Percentiles rank a stretch among this genome's conserved stretches.
These are phyloP conservation scores for Collybia sp. DNA, from an alignment of 768 basidiomycete genomes.

Conservation along the genomic window DNA sequence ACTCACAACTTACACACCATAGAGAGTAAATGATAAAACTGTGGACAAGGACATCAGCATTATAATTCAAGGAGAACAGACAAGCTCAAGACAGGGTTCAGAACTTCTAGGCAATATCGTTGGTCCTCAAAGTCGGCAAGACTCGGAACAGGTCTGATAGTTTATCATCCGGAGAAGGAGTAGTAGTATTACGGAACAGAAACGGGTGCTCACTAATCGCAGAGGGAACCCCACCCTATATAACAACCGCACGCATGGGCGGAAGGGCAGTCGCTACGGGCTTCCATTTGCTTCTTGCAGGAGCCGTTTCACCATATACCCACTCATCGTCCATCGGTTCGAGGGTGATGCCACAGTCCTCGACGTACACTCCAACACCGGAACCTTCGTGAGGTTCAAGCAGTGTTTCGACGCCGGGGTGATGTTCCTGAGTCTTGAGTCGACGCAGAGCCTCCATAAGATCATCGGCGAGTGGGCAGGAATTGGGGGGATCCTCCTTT, in stretches of 20 bases:
- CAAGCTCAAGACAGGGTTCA: constrained; percentile 3
- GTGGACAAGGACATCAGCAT: not conserved
- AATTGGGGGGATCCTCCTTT: constrained; percentile 86
- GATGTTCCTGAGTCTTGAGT: constrained; percentile 52
- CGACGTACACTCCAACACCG: constrained; percentile 76
- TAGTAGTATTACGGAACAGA: constrained; percentile 5
- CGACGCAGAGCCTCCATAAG: constrained; percentile 73
- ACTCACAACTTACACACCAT: constrained; percentile 29
- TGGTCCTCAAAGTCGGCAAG: constrained; percentile 47
- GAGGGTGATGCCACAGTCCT: constrained; percentile 46
- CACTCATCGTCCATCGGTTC: constrained; percentile 52
- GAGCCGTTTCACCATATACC: constrained; percentile 57
- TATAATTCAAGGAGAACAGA: constrained; percentile 10
- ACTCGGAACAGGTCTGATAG: constrained; percentile 79
- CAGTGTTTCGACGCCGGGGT: constrained; percentile 47
- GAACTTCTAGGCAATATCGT: constrained; percentile 54
- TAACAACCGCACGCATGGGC: constrained; percentile 31
- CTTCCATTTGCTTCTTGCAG: constrained; percentile 46
- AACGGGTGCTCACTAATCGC: constrained; percentile 5
- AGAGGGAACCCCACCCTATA: constrained; percentile 12
- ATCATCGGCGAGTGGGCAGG: constrained; percentile 79
- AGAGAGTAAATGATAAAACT: constrained; percentile 3
- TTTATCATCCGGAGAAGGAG: constrained; percentile 49
- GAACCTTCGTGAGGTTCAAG: constrained; percentile 64
- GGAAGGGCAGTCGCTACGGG: constrained; percentile 54